A percentile compares a stretch with the other conserved stretches of the same genome.
phyloP scores from a whole-genome alignment of 352 stramenopile species.

The Globisporangium orthogonon region DNA sequence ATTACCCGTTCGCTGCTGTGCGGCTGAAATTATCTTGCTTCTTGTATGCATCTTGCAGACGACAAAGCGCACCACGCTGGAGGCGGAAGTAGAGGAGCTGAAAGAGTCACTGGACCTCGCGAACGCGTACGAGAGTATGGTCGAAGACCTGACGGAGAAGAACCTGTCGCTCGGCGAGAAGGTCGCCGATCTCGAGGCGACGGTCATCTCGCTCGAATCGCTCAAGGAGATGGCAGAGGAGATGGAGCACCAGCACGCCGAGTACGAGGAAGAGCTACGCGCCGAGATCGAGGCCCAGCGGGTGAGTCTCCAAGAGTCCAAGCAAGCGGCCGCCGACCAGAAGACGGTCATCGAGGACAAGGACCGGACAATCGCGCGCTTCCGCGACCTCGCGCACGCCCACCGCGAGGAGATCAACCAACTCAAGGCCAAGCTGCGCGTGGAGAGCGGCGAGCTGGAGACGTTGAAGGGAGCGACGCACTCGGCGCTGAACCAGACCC shows the following conservation, averaged over 20 bases:
- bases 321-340: conserved; percentile 39
- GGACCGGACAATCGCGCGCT: conserved; percentile 74
- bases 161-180: conserved; percentile 82
- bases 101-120: conserved; percentile 85
- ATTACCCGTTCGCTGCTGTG: no score
- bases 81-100: conserved; percentile 72
- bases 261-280: conserved; percentile 75
- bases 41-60: conserved; percentile 19
- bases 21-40: neutral
- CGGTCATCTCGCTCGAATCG: conserved; percentile 66
- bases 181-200: conserved; percentile 66
- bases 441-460: conserved; percentile 62
- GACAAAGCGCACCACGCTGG: conserved; percentile 42
- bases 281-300: conserved; percentile 63
- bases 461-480: conserved; percentile 73
- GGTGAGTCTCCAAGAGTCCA: conserved; percentile 47
- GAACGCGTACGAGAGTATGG: conserved; percentile 85
- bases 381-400: conserved; percentile 60
- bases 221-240: conserved; percentile 83
- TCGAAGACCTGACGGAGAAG: conserved; percentile 86
- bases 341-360: conserved; percentile 67
- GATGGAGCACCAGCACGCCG: conserved; percentile 84
- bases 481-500: conserved; percentile 62
- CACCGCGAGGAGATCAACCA: conserved; percentile 72
- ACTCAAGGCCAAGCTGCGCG: conserved; percentile 66